Evolutionary conservation across 306 rosid genomes (phyloP).

Genomic region (Dalbergia cochinchinensis): DNA sequence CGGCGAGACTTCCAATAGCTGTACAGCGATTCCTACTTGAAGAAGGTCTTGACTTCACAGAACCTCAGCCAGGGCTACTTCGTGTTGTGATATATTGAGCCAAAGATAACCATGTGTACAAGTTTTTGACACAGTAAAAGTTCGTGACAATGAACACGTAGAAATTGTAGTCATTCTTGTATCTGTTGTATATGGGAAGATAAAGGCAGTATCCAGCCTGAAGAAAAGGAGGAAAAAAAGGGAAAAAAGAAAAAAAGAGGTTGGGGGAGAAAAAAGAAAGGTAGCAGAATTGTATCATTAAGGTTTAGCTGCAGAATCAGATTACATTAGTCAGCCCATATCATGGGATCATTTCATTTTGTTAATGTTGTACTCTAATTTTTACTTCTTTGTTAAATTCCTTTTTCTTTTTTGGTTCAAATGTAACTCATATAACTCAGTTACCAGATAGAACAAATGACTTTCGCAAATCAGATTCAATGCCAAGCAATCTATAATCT

Average conservation of each 20-base stretch:
- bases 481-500: background rate
- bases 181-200: constrained; percentile 66
- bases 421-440: constrained; percentile 69
- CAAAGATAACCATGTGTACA: constrained; percentile 49
- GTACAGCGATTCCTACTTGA: constrained; percentile 84
- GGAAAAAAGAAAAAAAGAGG: background rate
- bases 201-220: constrained; percentile 47
- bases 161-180: constrained; percentile 61
- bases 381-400: constrained; percentile 53
- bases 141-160: constrained; percentile 40
- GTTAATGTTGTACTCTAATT: constrained; percentile 70
- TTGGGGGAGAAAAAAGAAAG: constrained; percentile 42
- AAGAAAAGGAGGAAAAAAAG: constrained; percentile 16
- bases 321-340: constrained; percentile 51
- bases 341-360: constrained; percentile 49
- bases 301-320: constrained; percentile 54
- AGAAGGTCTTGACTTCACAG: constrained; percentile 80
- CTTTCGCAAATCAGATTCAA: constrained; percentile 40
- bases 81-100: constrained; percentile 78
- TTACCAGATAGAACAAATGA: constrained; percentile 56
- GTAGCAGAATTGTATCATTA: constrained; percentile 61
- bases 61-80: constrained; percentile 87
- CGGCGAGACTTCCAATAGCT: constrained; percentile 75
- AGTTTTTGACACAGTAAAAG: constrained; percentile 62
- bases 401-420: constrained; percentile 40